phyloP scores from a whole-genome alignment of 179 eudicot genomes.

The Carnegiea gigantea region DNA sequence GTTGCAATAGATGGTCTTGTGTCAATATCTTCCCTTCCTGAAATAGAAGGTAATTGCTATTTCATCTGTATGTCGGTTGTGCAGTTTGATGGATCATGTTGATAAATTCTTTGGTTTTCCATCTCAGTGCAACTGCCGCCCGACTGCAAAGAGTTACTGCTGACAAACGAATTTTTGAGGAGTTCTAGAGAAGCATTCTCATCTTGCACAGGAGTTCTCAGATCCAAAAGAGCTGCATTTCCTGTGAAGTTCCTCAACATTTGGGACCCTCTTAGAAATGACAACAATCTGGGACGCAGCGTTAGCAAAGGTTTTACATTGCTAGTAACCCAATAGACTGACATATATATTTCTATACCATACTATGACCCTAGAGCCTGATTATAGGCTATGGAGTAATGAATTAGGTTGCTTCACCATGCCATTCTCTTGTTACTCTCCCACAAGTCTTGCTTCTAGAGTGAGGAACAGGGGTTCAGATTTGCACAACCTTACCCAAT shows the following conservation, averaged over 20 bases:
- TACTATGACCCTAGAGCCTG: neutral
- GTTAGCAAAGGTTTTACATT: conserved; percentile 38
- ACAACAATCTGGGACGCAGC: conserved; percentile 52
- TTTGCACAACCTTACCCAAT: neutral
- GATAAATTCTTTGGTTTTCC: conserved; percentile 14
- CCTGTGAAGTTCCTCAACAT: conserved; percentile 46
- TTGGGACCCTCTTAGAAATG: conserved; percentile 49
- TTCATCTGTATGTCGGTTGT: neutral
- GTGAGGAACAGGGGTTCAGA: neutral
- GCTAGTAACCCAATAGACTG: neutral
- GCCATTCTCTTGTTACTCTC: neutral
- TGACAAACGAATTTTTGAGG: conserved; percentile 37
- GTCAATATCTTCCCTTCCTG: conserved; percentile 43
- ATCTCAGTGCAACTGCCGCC: conserved; percentile 25
- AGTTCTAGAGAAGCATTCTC: conserved; percentile 32
- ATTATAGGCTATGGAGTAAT: too few relatives aligned
- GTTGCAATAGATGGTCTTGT: conserved; percentile 47
- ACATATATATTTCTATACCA: neutral
- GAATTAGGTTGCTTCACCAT: too few relatives aligned
- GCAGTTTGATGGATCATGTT: conserved; percentile 13
- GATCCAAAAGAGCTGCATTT: conserved; percentile 25
- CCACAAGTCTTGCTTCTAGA: neutral
- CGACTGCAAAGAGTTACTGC: conserved; percentile 33
- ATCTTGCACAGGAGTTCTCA: conserved; percentile 13
- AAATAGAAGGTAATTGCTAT: conserved; percentile 38